phyloP scores from a whole-genome alignment of 176 grass and related monocot species.

The Elaeis guineensis region DNA sequence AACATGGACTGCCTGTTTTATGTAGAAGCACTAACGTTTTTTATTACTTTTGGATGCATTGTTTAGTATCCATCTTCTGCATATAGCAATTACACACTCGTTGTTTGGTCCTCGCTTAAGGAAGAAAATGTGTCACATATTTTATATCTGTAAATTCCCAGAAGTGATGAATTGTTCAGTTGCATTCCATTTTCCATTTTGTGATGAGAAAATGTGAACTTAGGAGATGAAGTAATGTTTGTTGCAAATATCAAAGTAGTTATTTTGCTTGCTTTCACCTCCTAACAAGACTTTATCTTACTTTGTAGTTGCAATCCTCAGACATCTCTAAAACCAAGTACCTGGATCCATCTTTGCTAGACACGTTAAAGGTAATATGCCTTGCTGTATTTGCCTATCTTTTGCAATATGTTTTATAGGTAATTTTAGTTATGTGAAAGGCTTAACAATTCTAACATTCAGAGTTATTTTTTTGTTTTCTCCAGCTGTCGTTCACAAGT shows the following conservation, averaged over 20 bases:
- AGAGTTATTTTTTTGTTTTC: conserved; percentile 2
- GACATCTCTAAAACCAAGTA: conserved; percentile 75
- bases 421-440: too few relatives aligned
- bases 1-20: too few relatives aligned
- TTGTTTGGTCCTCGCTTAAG: too few relatives aligned
- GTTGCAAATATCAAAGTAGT: background rate
- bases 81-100: too few relatives aligned
- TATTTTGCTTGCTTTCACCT: background rate
- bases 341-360: conserved; percentile 48
- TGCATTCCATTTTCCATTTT: too few relatives aligned
- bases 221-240: background rate
- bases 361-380: conserved; percentile 56
- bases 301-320: conserved; percentile 64
- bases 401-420: conserved; percentile 1
- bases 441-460: background rate
- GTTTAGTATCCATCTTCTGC: too few relatives aligned
- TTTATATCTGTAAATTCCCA: too few relatives aligned
- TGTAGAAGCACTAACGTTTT: too few relatives aligned
- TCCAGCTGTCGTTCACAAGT: conserved; percentile 44
- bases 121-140: too few relatives aligned
- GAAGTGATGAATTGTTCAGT: too few relatives aligned
- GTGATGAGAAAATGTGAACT: too few relatives aligned
- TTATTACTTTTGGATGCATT: too few relatives aligned
- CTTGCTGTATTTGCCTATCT: background rate
- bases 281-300: conserved; percentile 4